Conservation (phyloP, 1,284 basidiomycete genomes). For the Omphalotus olearius region DNA sequence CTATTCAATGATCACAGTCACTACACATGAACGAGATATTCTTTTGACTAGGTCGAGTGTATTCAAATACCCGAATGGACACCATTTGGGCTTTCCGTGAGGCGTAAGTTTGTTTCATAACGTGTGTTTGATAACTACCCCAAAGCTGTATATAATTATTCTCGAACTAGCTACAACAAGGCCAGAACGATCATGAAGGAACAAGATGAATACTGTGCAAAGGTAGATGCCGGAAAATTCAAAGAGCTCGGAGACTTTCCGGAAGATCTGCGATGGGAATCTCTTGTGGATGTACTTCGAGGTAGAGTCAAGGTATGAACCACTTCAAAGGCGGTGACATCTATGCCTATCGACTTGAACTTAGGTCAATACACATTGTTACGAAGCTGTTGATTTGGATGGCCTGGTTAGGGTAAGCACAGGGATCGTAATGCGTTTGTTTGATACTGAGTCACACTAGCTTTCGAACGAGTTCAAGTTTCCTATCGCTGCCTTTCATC, state of each 20-base stretch:
- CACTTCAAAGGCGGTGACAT: background rate
- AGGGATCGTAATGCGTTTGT: background rate
- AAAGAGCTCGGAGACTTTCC: constrained; percentile 62
- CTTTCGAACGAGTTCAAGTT: constrained; percentile 79
- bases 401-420: constrained; percentile 55
- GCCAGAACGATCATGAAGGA: constrained; percentile 64
- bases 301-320: constrained; percentile 63
- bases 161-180: constrained; percentile 48
- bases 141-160: background rate
- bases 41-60: constrained; percentile 14
- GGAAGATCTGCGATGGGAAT: constrained; percentile 76
- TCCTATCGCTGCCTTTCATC: constrained; percentile 80
- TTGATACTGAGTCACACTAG: constrained; percentile 26
- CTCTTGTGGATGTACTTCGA: constrained; percentile 77
- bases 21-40: background rate
- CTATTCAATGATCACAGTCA: constrained; percentile 25
- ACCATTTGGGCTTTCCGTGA: constrained; percentile 57
- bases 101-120: constrained; percentile 21
- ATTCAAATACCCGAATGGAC: constrained; percentile 49
- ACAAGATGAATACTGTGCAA: constrained; percentile 70
- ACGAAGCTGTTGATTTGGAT: constrained; percentile 80
- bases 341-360: background rate
- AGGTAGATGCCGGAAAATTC: constrained; percentile 52
- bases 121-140: constrained; percentile 2
- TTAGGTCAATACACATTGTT: constrained; percentile 63